These are phyloP conservation scores for Capsella rubella DNA, from an alignment of 441 rosid species.

Conservation along the genomic window DNA sequence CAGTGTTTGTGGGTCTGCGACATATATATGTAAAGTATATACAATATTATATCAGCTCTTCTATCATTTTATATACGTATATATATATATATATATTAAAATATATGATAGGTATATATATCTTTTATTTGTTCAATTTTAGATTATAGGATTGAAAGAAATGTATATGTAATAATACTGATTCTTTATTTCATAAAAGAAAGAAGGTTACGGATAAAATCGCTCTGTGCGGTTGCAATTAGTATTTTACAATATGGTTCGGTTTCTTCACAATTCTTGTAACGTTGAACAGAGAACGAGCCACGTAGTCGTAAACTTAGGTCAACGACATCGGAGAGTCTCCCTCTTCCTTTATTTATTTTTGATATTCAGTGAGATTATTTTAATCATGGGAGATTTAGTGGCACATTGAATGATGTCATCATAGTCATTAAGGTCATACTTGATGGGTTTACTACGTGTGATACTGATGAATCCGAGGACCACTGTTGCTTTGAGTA, in stretches of 20 bases:
- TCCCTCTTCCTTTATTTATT: neutral
- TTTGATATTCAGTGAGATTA: neutral
- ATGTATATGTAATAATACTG: too few relatives aligned
- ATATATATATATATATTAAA: neutral
- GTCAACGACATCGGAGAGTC: slow-evolving; percentile 27
- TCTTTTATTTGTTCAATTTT: neutral
- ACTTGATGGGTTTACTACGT: slow-evolving; percentile 8
- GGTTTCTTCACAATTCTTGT: slow-evolving; percentile 13
- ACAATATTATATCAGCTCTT: slow-evolving; percentile 10
- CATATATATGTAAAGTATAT: slow-evolving; percentile 11
- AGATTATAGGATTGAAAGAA: neutral
- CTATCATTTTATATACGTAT: neutral
- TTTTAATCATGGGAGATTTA: neutral
- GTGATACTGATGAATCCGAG: slow-evolving; percentile 9
- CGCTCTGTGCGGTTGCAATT: neutral
- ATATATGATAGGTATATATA: neutral
- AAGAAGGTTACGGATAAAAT: neutral
- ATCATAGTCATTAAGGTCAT: slow-evolving; percentile 11
- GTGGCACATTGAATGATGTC: slow-evolving; percentile 32
- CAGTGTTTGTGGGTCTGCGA: slow-evolving; percentile 41
- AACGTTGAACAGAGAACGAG: slow-evolving; percentile 16
- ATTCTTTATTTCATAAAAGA: too few relatives aligned
- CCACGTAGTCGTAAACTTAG: slow-evolving; percentile 19
- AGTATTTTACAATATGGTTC: neutral
- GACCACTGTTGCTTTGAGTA: slow-evolving; percentile 27